Percentiles rank a stretch among this genome's conserved stretches.
These are phyloP conservation scores for Penicillium flavigenum DNA, from an alignment of 495 filamentous ascomycete species.

Conservation along the genomic window DNA sequence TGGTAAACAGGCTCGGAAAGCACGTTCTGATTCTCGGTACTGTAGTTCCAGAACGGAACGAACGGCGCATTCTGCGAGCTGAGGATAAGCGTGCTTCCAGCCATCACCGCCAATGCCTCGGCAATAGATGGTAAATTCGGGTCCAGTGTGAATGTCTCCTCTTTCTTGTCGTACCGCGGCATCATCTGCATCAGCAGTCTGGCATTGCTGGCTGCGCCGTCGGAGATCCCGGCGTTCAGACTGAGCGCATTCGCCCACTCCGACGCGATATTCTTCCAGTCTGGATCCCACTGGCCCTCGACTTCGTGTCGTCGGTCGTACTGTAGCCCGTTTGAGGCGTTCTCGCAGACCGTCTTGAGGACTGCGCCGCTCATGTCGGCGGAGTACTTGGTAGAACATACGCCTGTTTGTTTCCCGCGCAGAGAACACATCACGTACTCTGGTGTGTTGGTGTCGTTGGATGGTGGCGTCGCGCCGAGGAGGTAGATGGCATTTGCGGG, in stretches of 20 bases:
- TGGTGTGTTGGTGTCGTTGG: constrained; percentile 13
- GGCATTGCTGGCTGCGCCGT: constrained; percentile 59
- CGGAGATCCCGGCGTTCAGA: constrained; percentile 58
- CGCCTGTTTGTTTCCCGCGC: constrained; percentile 53
- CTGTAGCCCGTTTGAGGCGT: constrained; percentile 46
- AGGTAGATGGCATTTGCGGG: constrained; percentile 58
- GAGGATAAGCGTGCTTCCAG: constrained; percentile 60
- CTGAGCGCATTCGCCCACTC: constrained; percentile 57
- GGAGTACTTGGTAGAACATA: constrained; percentile 63
- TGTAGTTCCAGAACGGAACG: constrained; percentile 57
- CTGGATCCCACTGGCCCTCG: constrained; percentile 33
- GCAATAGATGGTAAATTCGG: constrained; percentile 57
- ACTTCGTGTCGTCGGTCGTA: constrained; percentile 46
- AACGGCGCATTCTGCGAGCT: constrained; percentile 54
- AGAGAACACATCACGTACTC: constrained; percentile 65
- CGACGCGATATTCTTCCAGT: constrained; percentile 61
- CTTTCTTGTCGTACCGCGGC: constrained; percentile 20
- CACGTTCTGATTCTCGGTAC: constrained; percentile 8
- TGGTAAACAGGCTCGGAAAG: constrained; percentile 45
- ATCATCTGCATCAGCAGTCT: constrained; percentile 60
- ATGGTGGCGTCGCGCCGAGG: constrained; percentile 50
- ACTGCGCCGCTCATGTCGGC: constrained; percentile 54
- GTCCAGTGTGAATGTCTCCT: constrained; percentile 25
- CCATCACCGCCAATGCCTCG: constrained; percentile 67
- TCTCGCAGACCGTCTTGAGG: constrained; percentile 58